Base-by-base conservation (phyloP, 225 moss, liverwort and hornwort species). In the Pseudoscleropodium purum region DNA sequence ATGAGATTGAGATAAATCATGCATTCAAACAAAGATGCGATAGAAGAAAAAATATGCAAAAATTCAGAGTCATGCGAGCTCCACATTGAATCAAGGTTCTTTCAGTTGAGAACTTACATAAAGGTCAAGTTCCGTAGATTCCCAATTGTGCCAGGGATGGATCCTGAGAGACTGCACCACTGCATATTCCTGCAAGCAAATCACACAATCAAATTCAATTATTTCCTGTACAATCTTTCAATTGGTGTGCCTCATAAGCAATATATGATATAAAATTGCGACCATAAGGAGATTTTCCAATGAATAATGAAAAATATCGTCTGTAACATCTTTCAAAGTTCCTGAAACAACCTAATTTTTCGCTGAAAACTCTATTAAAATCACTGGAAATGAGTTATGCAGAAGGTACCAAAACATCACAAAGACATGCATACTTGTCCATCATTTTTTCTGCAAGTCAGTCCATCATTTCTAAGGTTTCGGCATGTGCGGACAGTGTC, bases 151-250 rank as follows among this genome's bases (percentile, higher is more conserved):
- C 21, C 10, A 30, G 94, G 94, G 62, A 94, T 93, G 16, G n/a
- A 1, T 70, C 94, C 94, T 29, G 91, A 54, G 83, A 94, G 85
- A 77, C 83, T 60, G 51, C 94, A 94, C 31, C 13, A 8, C 70
- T 93, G 94, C 89, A 94, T 89, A 93, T 84, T 89, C 91, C 94
- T 94, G 94, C 13, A 81, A 85, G 18, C 72, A 91, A 51, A 89
- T 41, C 83, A 72, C 69, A 64, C 20, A n/a, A 61, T 75, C 83
- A 66, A 79, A 41, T 41, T 51, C 1, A 85, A 73, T 10, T 41
- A 75, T 43, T 36, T 84, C 54, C 56, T 36, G 29, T 87, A 75
- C 65, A 6, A 24, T 83, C 62, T n/a, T 51, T 19, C 30, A 78
- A 78, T 37, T 54, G 7, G 36, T 24, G 25, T 56, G 36, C 15